Evolutionary conservation across 176 grass and related monocot genomes (phyloP).

Genomic region (Triticum dicoccoides): DNA sequence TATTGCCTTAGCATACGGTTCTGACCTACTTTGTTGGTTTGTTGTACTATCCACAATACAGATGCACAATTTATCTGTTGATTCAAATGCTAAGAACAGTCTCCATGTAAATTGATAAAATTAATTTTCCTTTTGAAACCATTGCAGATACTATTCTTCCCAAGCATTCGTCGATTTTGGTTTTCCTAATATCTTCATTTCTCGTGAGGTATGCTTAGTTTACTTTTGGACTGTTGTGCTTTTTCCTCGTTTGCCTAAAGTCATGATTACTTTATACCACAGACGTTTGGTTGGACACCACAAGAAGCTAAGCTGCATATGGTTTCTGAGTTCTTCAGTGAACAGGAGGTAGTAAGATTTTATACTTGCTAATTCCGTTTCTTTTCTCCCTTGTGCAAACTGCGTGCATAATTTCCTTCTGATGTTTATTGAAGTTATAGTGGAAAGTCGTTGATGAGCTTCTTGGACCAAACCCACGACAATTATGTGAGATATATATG

Average conservation of each 20-base stretch:
- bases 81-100: background rate
- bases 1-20: background rate
- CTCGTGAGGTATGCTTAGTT: conserved; percentile 79
- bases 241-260: background rate
- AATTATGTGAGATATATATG: conserved; percentile 86
- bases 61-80: background rate
- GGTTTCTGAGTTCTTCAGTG: conserved; percentile 89
- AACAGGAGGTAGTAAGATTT: conserved; percentile 78
- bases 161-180: conserved; percentile 91
- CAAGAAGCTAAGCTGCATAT: conserved; percentile 93
- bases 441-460: conserved; percentile 97
- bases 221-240: background rate
- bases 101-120: background rate
- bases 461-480: conserved; percentile 82
- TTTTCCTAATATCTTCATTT: conserved; percentile 95
- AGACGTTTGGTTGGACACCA: conserved; percentile 91
- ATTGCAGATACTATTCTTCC: conserved; percentile 91
- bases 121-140: background rate
- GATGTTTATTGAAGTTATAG: conserved; percentile 93
- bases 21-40: background rate
- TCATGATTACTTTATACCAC: conserved; percentile 23
- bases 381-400: conserved; percentile 5
- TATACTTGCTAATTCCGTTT: conserved; percentile 21
- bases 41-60: background rate
- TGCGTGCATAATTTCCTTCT: conserved; percentile 52